phyloP scores from a whole-genome alignment of 2,329 filamentous ascomycete species.

The Aciculosporium take region DNA sequence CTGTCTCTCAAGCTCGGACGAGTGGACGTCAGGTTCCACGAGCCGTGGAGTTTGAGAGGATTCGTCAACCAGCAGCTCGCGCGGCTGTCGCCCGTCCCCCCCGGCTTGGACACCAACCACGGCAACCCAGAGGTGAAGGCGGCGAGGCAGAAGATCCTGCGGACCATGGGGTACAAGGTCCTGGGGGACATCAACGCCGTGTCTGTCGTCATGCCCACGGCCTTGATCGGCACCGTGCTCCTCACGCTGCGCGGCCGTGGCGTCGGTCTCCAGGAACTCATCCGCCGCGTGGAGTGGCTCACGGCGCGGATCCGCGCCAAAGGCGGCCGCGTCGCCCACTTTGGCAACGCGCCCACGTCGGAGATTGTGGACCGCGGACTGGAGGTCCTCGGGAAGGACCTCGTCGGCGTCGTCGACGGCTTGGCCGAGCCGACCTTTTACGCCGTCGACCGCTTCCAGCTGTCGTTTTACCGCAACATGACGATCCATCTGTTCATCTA shows the following conservation, averaged over 20 bases:
- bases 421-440: constrained; percentile 86
- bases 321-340: constrained; percentile 86
- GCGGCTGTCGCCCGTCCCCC: constrained; percentile 29
- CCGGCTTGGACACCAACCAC: constrained; percentile 30
- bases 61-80: constrained; percentile 69
- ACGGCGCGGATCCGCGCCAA: constrained; percentile 67
- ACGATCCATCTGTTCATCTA: constrained; percentile 96
- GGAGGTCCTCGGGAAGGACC: constrained; percentile 77
- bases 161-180: constrained; percentile 83
- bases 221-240: constrained; percentile 84
- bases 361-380: constrained; percentile 80
- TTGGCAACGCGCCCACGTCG: constrained; percentile 64
- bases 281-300: constrained; percentile 82
- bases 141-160: constrained; percentile 57
- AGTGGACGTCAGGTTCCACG: constrained; percentile 90
- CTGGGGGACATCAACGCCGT: constrained; percentile 90
- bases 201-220: constrained; percentile 96
- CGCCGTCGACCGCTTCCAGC: constrained; percentile 88
- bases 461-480: constrained; percentile 98
- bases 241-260: constrained; percentile 83
- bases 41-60: constrained; percentile 78
- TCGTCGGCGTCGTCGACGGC: constrained; percentile 67
- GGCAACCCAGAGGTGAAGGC: constrained; percentile 34
- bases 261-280: constrained; percentile 74
- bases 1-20: constrained; percentile 77